Evolutionary conservation across 2,329 filamentous ascomycete species (phyloP).

Genomic region (Fusarium udum): DNA sequence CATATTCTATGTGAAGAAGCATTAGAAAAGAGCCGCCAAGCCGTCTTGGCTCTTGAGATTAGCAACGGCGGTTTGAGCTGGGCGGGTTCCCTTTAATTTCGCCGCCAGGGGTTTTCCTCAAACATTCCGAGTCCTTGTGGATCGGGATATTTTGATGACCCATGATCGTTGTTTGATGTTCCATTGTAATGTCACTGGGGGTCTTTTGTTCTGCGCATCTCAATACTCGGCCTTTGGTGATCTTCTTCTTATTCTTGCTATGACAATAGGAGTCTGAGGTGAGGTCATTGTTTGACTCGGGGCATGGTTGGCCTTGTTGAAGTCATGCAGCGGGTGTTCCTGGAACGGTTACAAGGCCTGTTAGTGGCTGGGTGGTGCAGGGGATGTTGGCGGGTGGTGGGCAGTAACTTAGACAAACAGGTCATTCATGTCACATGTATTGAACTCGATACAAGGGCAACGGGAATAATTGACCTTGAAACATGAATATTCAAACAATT

Average conservation of each 20-base stretch:
- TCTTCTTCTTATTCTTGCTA: not conserved
- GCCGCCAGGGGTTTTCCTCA: not conserved
- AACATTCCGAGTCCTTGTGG: conserved; percentile 1
- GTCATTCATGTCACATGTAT: conserved; percentile 1
- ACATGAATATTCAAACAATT: not conserved
- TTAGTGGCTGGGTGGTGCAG: conserved; percentile 22
- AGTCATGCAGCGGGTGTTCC: conserved; percentile 11
- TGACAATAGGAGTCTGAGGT: conserved; percentile 1
- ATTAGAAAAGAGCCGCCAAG: conserved; percentile 10
- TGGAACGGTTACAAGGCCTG: conserved; percentile 10
- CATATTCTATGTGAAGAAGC: not conserved
- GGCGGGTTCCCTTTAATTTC: conserved; percentile 31
- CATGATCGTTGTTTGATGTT: conserved; percentile 8
- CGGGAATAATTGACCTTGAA: not conserved
- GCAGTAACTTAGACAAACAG: not conserved
- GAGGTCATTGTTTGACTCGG: conserved; percentile 14
- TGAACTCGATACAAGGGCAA: not conserved
- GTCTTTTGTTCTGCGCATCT: conserved; percentile 10
- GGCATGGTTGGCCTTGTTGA: not conserved
- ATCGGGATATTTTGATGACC: conserved; percentile 4
- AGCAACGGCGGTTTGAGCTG: conserved; percentile 4
- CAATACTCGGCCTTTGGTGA: conserved; percentile 4
- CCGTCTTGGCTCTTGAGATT: conserved; percentile 30
- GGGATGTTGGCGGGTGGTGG: not conserved
- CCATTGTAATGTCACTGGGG: not conserved